Evolutionary conservation across 176 grass and related monocot species (phyloP), one percentile per base, ranked within the genome.

Genomic region (Zizania latifolia): DNA sequence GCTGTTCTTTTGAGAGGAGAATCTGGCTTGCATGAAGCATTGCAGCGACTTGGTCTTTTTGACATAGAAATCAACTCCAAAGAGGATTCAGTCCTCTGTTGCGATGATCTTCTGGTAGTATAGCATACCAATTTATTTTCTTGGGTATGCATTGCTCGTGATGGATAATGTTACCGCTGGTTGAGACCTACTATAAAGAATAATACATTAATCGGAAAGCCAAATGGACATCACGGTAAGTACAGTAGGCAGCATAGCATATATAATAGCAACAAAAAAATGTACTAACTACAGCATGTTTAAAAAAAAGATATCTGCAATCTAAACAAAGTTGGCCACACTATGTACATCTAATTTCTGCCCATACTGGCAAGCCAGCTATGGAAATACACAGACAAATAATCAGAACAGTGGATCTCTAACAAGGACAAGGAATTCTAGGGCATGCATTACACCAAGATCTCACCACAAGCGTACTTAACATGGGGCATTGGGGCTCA

Each of bases 41-140:
- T 89, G 19, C 64, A 17, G 33, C 31, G 10, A 69, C 45, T 82
- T 50, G 63, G 48, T 54, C 68, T 81, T 79, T 64, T 77, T 48
- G 78, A 60, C 41, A 53, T 60, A 78, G 85, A 76, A 37, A 77
- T 39, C 68, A 78, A 33, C 65, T 81, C 83, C 28, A 65, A 77
- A 36, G 65, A 59, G 37, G 70, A 40, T 0, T 67, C 65, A 67
- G 77, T 84, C 71, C 53, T 75, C 16, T 40, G 46, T 17, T 73
- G 50, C n/a, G 78, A 68, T 71, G 83, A 71, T 77, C 65, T 89
- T 75, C 58, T 76, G 55, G 75, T 44, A 54, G 77, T 83, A 51
- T 84, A 92, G 68, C 56, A 75, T 63, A 65, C 70, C 12, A 48
- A 22, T 67, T 88, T 89, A 43, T 90, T 94, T 85, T 73, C 91